These are phyloP conservation scores for Eucalyptus leucophloia DNA, from an alignment of 345 rosid species.

Conservation along the genomic window DNA sequence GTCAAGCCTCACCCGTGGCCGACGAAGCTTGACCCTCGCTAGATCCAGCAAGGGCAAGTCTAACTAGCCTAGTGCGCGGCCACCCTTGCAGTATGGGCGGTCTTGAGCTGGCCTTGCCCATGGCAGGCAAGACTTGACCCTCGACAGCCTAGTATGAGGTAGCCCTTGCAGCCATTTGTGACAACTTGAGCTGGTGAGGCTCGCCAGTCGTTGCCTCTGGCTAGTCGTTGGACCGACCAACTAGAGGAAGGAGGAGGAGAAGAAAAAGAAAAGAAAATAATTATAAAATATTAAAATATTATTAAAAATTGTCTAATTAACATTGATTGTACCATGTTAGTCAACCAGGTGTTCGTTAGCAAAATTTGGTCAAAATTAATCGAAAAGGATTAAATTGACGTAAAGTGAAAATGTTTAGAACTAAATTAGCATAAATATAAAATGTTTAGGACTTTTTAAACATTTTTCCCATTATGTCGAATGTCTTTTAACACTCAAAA, in stretches of 20 bases:
- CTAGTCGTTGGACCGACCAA: rapidly evolving
- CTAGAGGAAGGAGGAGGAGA: too few relatives aligned
- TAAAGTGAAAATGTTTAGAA: rapidly evolving
- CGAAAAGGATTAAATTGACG: rapidly evolving
- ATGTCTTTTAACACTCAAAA: not conserved
- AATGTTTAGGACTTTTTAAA: too few relatives aligned
- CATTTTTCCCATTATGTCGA: rapidly evolving
- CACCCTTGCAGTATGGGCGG: rapidly evolving
- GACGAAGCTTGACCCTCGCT: too few relatives aligned
- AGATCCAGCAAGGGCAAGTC: rapidly evolving
- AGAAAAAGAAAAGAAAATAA: rapidly evolving
- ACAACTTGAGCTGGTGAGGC: too few relatives aligned
- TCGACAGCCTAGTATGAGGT: rapidly evolving
- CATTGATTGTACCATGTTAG: rapidly evolving
- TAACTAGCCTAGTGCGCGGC: rapidly evolving
- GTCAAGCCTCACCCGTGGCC: too few relatives aligned
- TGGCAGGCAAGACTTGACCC: rapidly evolving
- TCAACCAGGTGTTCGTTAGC: rapidly evolving
- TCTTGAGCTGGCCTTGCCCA: too few relatives aligned
- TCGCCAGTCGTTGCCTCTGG: rapidly evolving
- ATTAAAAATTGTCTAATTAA: too few relatives aligned
- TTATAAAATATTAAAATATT: too few relatives aligned
- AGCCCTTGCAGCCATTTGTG: too few relatives aligned
- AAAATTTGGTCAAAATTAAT: rapidly evolving
- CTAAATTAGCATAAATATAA: rapidly evolving